These are phyloP conservation scores for Lichtheimia corymbifera DNA, from an alignment of 371 early-diverging fungal species.

Conservation along the genomic window DNA sequence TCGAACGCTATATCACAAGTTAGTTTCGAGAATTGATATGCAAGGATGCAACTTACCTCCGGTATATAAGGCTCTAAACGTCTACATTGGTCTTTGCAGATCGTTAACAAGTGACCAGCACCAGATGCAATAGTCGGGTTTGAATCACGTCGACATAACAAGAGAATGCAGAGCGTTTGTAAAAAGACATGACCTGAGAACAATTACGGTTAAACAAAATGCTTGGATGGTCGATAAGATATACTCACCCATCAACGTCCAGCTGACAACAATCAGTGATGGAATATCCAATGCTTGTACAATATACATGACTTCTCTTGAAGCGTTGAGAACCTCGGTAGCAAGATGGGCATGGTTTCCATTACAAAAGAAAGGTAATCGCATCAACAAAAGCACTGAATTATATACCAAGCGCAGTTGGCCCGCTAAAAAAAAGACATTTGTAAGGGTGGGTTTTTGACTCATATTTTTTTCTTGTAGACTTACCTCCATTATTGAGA, in stretches of 20 bases:
- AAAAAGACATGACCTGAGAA: slow-evolving; percentile 24
- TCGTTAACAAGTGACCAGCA: slow-evolving; percentile 17
- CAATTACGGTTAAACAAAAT: too few species aligned
- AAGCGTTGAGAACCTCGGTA: slow-evolving; percentile 1
- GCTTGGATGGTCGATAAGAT: background rate
- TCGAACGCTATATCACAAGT: too few species aligned
- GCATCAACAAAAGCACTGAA: slow-evolving; percentile 23
- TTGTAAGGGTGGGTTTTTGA: too few species aligned
- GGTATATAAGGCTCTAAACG: slow-evolving; percentile 25
- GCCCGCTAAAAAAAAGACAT: slow-evolving; percentile 18
- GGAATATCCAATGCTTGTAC: slow-evolving; percentile 19
- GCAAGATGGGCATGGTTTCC: background rate
- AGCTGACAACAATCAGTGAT: slow-evolving; percentile 24
- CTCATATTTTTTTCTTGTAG: background rate
- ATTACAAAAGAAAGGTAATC: slow-evolving; percentile 27
- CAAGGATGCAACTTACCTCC: slow-evolving; percentile 18
- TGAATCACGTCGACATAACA: slow-evolving; percentile 21
- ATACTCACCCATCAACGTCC: slow-evolving; percentile 37
- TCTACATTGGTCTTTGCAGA: slow-evolving; percentile 15
- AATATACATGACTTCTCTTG: slow-evolving; percentile 19
- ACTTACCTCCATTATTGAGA: slow-evolving; percentile 35
- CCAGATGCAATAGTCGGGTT: slow-evolving; percentile 17
- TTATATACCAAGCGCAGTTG: slow-evolving; percentile 23
- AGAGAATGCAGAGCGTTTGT: slow-evolving; percentile 25
- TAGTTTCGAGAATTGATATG: too few species aligned